A percentile compares a stretch with the other conserved stretches of the same genome.
phyloP scores from a whole-genome alignment of 2,329 filamentous ascomycete species.

The Hortaea sp. region DNA sequence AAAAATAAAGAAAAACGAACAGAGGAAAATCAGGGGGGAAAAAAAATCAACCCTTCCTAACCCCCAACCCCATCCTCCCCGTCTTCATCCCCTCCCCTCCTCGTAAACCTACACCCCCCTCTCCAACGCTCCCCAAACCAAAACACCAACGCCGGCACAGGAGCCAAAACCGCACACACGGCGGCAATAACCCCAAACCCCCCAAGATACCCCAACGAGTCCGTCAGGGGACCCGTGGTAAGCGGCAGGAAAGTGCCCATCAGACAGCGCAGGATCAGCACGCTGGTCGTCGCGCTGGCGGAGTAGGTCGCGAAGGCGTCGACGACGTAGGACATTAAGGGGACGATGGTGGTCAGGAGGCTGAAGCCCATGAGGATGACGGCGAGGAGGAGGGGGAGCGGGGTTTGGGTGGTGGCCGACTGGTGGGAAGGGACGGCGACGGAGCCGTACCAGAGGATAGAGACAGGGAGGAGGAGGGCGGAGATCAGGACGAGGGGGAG shows the following conservation, averaged over 20 bases:
- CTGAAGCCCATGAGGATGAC: constrained; percentile 41
- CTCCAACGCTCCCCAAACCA: constrained; percentile 17
- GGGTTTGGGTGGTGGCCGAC: constrained; percentile 40
- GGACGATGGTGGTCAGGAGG: constrained; percentile 34
- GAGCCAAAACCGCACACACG: constrained; percentile 14
- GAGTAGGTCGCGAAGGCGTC: constrained; percentile 37
- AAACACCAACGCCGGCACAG: constrained; percentile 18
- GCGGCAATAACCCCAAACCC: constrained; percentile 21
- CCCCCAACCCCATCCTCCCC: too few relatives aligned
- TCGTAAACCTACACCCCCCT: constrained; percentile 16
- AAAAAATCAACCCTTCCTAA: too few relatives aligned
- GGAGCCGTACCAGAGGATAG: constrained; percentile 46
- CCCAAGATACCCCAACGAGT: constrained; percentile 32
- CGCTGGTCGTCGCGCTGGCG: constrained; percentile 35
- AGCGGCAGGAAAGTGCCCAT: constrained; percentile 37
- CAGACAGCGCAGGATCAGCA: constrained; percentile 33
- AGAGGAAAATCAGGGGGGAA: too few relatives aligned
- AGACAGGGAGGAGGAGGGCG: constrained; percentile 41
- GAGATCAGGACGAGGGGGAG: constrained; percentile 48
- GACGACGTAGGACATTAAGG: constrained; percentile 36
- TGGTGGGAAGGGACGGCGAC: too few relatives aligned
- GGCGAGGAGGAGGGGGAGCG: constrained; percentile 44
- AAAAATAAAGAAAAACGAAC: too few relatives aligned
- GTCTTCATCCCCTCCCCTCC: not conserved
- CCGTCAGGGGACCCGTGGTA: constrained; percentile 33